phyloP scores from a whole-genome alignment of 306 rosid species.

The Ochetophila trinervis region DNA sequence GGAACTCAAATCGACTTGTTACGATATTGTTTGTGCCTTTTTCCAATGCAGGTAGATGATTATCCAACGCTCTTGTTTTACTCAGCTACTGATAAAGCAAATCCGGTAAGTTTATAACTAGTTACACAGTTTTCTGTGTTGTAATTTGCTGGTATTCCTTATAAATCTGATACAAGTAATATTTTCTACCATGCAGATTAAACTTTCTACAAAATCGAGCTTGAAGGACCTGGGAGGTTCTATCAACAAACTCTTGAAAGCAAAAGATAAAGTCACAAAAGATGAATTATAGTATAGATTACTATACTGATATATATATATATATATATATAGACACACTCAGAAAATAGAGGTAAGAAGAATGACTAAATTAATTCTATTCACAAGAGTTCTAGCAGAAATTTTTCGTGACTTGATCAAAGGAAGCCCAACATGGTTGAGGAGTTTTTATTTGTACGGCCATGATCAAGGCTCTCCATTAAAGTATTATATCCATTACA shows the following conservation, averaged over 20 bases:
- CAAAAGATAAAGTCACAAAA: constrained; percentile 40
- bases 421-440: background rate
- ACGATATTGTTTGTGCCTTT: background rate
- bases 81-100: constrained; percentile 55
- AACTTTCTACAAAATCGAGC: constrained; percentile 62
- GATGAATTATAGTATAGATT: constrained; percentile 62
- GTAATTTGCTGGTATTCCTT: constrained; percentile 2
- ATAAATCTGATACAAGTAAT: constrained; percentile 4
- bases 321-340: too few species aligned
- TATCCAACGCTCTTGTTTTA: constrained; percentile 76
- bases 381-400: background rate
- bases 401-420: background rate
- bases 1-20: background rate
- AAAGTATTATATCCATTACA: too few species aligned
- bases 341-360: background rate
- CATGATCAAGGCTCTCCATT: background rate
- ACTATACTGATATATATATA: background rate
- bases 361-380: background rate
- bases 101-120: constrained; percentile 56
- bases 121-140: too few species aligned
- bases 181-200: constrained; percentile 50
- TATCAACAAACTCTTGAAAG: constrained; percentile 59
- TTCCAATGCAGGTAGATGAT: constrained; percentile 56
- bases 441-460: too few species aligned
- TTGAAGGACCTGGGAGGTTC: constrained; percentile 83